phyloP scores from a whole-genome alignment of 2,329 filamentous ascomycete species.

The Madurella fahalii region DNA sequence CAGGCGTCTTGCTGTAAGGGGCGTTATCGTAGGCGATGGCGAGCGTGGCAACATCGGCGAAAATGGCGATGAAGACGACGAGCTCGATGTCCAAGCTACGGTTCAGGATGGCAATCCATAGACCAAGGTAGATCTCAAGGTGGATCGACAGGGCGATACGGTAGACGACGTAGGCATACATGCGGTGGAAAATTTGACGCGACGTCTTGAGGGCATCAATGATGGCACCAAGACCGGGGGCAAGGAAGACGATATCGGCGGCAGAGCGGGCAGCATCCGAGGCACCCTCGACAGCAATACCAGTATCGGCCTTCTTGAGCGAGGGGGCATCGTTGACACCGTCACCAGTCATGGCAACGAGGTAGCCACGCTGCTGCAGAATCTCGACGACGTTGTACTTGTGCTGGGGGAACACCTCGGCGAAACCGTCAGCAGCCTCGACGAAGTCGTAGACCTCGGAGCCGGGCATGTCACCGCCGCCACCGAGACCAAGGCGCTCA shows the following conservation, averaged over 20 bases:
- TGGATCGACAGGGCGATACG: conserved; percentile 90
- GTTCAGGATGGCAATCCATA: conserved; percentile 89
- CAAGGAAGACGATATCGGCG: conserved; percentile 91
- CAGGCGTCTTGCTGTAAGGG: conserved; percentile 76
- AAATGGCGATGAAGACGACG: conserved; percentile 92
- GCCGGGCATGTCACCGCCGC: conserved; percentile 87
- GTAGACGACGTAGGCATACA: conserved; percentile 95
- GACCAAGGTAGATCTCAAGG: conserved; percentile 84
- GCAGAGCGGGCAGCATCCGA: conserved; percentile 88
- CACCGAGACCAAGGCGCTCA: conserved; percentile 84
- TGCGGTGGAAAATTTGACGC: conserved; percentile 92
- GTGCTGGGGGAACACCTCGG: conserved; percentile 91
- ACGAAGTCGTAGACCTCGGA: conserved; percentile 95
- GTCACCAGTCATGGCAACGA: conserved; percentile 94
- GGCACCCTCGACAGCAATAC: conserved; percentile 90
- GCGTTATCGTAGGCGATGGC: conserved; percentile 94
- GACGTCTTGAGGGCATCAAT: conserved; percentile 91
- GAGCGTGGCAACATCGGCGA: conserved; percentile 86
- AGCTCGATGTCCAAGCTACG: conserved; percentile 78
- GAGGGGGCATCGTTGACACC: conserved; percentile 93
- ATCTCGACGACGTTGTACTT: conserved; percentile 95
- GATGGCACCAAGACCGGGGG: conserved; percentile 84
- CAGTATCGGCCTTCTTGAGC: conserved; percentile 92
- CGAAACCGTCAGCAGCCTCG: conserved; percentile 90
- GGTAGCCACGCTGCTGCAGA: conserved; percentile 85